Evolutionary conservation across 179 eudicot genomes (phyloP), one percentile per base, ranked within the genome.

Genomic region (Amaranthus tricolor): DNA sequence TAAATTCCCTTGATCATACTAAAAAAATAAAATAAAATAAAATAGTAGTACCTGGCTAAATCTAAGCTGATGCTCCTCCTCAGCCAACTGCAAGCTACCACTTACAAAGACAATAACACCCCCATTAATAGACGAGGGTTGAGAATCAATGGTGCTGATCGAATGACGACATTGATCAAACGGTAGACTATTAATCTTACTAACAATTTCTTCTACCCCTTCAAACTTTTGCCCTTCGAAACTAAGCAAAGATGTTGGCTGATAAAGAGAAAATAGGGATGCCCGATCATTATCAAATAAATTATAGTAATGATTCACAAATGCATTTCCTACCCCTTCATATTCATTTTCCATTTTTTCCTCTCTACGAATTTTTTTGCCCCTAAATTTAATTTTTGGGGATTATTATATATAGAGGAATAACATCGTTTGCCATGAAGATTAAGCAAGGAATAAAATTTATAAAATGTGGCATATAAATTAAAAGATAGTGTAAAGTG

Each of bases 31-130:
- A n/a, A n/a, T n/a, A n/a, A 6, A 3, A 24, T 12, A 20, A 20
- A 1, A 50, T 5, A 20, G 0, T 0, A 12, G 17, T 48, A 91
- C 97, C 98, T 91, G 97, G 82, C 97, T 93, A 76, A 93, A 93
- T 76, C 91, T 82, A 4, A 93, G 86, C 5, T 84, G 80, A 77
- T 92, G 92, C 59, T 94, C 96, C 73, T 92, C 97, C 19, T 91
- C 97, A 9, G 85, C 76, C 74, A 92, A 68, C 2, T 83, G 89
- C 49, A 94, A 83, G 78, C 92, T 81, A 16, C 98, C 98, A 75
- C 96, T 89, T 2, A 90, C 97, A 70, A 92, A 90, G 66, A 94
- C 90, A 20, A 94, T 50, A 58, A 94, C 49, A 62, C 98, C 96
- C 0, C 96, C 92, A 31, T 84, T 74, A 72, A 82, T 17, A 9